Base-by-base conservation (phyloP, 2,329 filamentous ascomycete genomes). In the Cercospora janseana region DNA sequence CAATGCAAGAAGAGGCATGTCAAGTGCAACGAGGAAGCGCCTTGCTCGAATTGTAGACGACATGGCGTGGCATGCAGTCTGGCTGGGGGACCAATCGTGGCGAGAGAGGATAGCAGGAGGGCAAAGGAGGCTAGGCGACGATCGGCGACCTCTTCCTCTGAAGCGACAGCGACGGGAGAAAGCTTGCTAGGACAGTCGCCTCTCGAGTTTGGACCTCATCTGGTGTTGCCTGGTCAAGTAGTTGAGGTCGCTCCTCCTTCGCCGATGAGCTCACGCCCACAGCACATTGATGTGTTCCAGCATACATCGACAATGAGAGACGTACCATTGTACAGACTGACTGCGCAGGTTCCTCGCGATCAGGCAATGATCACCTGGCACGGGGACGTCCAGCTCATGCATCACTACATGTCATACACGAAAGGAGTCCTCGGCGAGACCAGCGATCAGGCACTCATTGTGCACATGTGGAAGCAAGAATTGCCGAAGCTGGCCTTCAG, bases 1-100 rank as follows among this genome's bases (percentile, higher is more conserved):
- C 64, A 66, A 43, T 66, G 64, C 46, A 66, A 66, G 44, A 54
- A 57, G 37, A 40, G 64, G 38, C 63, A 65, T 53, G 63, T 66
- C 13, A 66, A 64, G 62, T 66, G 64, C 41, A 58, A 66, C 42
- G 64, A 66, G 53, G 55, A 60, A 41, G 32, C 56, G 15, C 64
- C 64, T 2, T 66, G 64, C 50, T 55, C 59, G 6, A 66, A 66
- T 46, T 66, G 64, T 44, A 46, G 56, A 7, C 42, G 63, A 47
- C 64, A 66, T 52, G 57, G 59, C 12, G 63, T 66, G 2, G 46
- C 58, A 9, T 66, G 64, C 52, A 63, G 60, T 8, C 54, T 64
- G 20, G 63, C 63, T n/a, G 63, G 63, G 6, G 63, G 63, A 4
- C 63, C 63, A 15, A 54, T 57, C 15, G 61, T 66, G 2, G 54